phyloP scores from a whole-genome alignment of 768 basidiomycete species.

The Exsudoporus frostii region DNA sequence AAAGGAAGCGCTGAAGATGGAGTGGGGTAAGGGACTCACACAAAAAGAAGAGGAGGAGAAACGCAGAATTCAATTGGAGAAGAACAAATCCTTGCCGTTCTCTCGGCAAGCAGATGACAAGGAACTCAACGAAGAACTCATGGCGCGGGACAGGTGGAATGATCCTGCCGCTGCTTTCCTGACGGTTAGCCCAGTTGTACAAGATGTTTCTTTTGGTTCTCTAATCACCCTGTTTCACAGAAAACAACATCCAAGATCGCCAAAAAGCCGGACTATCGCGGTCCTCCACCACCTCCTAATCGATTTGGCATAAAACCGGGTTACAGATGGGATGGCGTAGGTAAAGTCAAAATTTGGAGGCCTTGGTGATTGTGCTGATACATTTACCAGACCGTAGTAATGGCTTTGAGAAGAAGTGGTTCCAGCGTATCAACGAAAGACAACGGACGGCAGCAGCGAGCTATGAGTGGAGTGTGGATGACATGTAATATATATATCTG shows the following conservation, averaged over 20 bases:
- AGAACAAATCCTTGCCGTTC: constrained; percentile 61
- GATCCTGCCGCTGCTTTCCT: constrained; percentile 97
- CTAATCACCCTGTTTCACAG: constrained; percentile 36
- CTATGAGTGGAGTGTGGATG: constrained; percentile 86
- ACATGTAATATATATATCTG: constrained; percentile 60
- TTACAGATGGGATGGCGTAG: constrained; percentile 98
- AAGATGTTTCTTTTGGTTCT: neutral
- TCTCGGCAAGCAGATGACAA: constrained; percentile 80
- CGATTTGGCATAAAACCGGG: constrained; percentile 94
- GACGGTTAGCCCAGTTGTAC: constrained; percentile 51
- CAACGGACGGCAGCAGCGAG: constrained; percentile 69
- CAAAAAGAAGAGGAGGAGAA: constrained; percentile 81
- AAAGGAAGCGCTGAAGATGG: constrained; percentile 88
- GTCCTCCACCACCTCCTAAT: constrained; percentile 90
- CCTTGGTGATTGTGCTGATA: constrained; percentile 2
- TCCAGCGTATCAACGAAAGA: constrained; percentile 77
- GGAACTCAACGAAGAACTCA: constrained; percentile 82
- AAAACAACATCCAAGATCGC: constrained; percentile 75
- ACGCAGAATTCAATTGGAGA: constrained; percentile 61
- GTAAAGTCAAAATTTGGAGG: constrained; percentile 40
- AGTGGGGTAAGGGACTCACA: constrained; percentile 96
- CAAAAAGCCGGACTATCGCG: constrained; percentile 78
- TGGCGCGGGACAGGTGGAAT: constrained; percentile 84
- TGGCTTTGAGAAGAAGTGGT: constrained; percentile 91
- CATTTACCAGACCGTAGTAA: constrained; percentile 70